Conservation (phyloP, 2,329 filamentous ascomycete species). For the Colletotrichum sojae region DNA sequence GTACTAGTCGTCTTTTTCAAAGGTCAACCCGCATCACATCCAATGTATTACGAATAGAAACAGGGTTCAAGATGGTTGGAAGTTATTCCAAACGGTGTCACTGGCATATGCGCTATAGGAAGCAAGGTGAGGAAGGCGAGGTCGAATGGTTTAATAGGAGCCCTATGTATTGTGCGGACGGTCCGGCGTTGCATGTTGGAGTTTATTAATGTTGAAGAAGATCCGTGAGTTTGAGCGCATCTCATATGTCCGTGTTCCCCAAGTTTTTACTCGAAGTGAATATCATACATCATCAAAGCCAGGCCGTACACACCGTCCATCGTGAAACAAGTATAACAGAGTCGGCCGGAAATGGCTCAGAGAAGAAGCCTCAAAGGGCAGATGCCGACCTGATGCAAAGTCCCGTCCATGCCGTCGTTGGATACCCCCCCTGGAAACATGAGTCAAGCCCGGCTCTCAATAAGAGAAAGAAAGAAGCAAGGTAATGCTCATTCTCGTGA, state of each 20-base stretch:
- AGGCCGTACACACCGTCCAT: not conserved
- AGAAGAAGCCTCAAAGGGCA: not conserved
- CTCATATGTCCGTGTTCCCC: not conserved
- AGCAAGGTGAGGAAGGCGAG: conserved; percentile 67
- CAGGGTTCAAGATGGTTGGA: conserved; percentile 79
- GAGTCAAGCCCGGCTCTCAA: not conserved
- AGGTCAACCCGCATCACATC: no score
- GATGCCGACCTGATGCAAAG: not conserved
- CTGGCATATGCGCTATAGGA: conserved; percentile 83
- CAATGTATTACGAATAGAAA: no score
- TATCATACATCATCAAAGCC: not conserved
- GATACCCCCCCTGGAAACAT: no score
- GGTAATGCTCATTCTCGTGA: not conserved
- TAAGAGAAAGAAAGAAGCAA: not conserved
- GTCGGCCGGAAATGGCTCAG: not conserved
- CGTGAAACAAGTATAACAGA: not conserved
- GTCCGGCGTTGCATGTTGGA: conserved; percentile 25
- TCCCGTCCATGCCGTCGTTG: no score
- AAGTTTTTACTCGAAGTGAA: not conserved
- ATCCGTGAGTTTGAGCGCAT: not conserved
- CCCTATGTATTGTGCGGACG: conserved; percentile 42
- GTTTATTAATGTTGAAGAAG: not conserved
- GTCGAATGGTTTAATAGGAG: conserved; percentile 44
- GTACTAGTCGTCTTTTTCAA: no score
- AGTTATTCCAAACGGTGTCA: conserved; percentile 70